Evolutionary conservation across 305 asterid species (phyloP), one percentile per base, ranked within the genome.

Genomic region (Striga hermonthica): DNA sequence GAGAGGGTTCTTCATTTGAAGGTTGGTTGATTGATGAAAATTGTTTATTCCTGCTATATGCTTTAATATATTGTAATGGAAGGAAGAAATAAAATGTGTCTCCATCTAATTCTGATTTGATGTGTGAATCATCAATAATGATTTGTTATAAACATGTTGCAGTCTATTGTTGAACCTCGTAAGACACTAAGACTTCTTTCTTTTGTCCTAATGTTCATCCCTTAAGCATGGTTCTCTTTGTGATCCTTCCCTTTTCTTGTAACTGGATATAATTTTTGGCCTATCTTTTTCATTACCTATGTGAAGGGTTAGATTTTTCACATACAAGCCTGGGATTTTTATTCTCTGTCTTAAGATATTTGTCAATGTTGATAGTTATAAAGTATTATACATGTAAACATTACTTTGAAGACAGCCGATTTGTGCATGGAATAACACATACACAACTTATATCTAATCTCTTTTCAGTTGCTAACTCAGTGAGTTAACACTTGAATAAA

Each of bases 1-100:
- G 86, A 85, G 28, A 84, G 67, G 74, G 81, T 84, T 69, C 82
- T 85, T 47, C 75, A 88, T 37, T 72, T 81, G 64, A 68, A 85
- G 95, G 95, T 88, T 64, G 48, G 89, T 74, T 74, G 10, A 35
- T 79, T 54, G 28, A 39, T 38, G 55, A 50, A 35, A 55, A 67
- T 56, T 39, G 22, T 53, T 62, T 60, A 66, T 12, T 7, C 53
- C 70, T 28, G 55, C 50, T 58, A 59, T 40, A n/a, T 12, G 9
- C 44, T 1, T 39, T 39, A 39, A 39, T 4, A 4, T 39, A 8
- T 39, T 39, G 44, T 4, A 39, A 39, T 39, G 6, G 9, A 8
- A 8, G 44, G 44, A 39, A 39, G 44, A 8, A 39, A 8, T 39
- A 39, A 39, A 3, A 22, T 22, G 1, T 22, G 1, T 22, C 31